These are phyloP conservation scores for Marchantia polymorpha DNA, from an alignment of 225 moss, liverwort and hornwort genomes.

Conservation along the genomic window DNA sequence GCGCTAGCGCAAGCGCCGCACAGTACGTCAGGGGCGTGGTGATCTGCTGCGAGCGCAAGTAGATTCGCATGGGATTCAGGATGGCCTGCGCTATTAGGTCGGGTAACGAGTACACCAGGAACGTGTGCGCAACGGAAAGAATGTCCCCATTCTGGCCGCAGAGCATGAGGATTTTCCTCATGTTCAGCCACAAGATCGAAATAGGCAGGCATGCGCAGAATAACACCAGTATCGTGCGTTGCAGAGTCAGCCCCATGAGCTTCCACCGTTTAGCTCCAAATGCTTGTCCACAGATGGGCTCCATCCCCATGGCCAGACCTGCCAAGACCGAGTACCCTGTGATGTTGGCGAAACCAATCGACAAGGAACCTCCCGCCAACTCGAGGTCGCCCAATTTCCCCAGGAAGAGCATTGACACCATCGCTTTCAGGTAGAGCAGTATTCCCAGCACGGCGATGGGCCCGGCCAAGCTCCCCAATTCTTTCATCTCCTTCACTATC, in stretches of 20 bases:
- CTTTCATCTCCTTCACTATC: slow-evolving; percentile 67
- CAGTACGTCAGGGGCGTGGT: slow-evolving; percentile 80
- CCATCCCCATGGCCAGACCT: slow-evolving; percentile 90
- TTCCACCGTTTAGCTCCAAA: slow-evolving; percentile 81
- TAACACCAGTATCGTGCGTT: slow-evolving; percentile 75
- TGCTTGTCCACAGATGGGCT: slow-evolving; percentile 89
- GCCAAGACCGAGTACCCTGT: slow-evolving; percentile 94
- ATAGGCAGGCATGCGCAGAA: slow-evolving; percentile 70
- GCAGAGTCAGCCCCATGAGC: slow-evolving; percentile 69
- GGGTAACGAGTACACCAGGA: slow-evolving; percentile 75
- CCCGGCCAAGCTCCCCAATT: slow-evolving; percentile 72
- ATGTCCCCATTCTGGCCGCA: slow-evolving; percentile 74
- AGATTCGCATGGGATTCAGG: slow-evolving; percentile 79
- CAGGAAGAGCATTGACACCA: slow-evolving; percentile 88
- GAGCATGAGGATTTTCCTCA: slow-evolving; percentile 61
- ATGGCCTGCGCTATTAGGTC: slow-evolving; percentile 79
- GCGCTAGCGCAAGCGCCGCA: slow-evolving; percentile 57
- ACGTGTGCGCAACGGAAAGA: slow-evolving; percentile 76
- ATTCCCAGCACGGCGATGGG: slow-evolving; percentile 65
- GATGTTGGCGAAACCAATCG: slow-evolving; percentile 90
- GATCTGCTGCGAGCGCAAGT: slow-evolving; percentile 72
- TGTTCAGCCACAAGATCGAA: slow-evolving; percentile 67
- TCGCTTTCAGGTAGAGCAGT: slow-evolving; percentile 69
- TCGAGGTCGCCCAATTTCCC: slow-evolving; percentile 71
- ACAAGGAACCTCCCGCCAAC: slow-evolving; percentile 85